phyloP scores from a whole-genome alignment of 1,284 basidiomycete genomes.

The Malassezia arunalokei region DNA sequence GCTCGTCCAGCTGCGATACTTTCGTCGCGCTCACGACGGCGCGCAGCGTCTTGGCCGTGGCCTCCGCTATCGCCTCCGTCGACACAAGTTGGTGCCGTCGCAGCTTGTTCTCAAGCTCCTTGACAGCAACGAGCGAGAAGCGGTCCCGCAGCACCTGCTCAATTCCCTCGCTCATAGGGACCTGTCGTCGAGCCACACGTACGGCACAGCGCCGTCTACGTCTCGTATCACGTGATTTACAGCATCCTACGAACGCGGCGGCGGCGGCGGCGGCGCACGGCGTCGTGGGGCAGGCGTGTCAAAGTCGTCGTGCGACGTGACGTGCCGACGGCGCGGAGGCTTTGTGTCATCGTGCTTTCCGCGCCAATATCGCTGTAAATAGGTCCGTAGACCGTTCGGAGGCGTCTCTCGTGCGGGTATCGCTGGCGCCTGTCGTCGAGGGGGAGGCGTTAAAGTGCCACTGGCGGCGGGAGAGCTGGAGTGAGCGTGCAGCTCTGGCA shows the following conservation, averaged over 20 bases:
- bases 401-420: background rate
- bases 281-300: constrained; percentile 1
- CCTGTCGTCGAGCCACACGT: background rate
- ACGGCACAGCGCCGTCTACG: background rate
- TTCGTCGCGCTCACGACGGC: constrained; percentile 76
- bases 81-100: constrained; percentile 24
- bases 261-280: constrained; percentile 10
- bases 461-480: background rate
- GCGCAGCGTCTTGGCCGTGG: constrained; percentile 73
- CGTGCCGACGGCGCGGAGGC: background rate
- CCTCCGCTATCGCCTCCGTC: constrained; percentile 57
- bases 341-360: background rate
- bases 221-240: background rate
- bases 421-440: background rate
- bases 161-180: background rate
- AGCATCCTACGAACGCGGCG: background rate
- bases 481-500: background rate
- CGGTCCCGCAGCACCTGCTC: constrained; percentile 19
- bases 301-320: background rate
- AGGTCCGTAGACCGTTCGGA: background rate
- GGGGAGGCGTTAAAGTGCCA: background rate
- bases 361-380: background rate
- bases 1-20: constrained; percentile 74
- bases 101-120: constrained; percentile 23
- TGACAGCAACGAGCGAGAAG: constrained; percentile 22